phyloP scores from a whole-genome alignment of 306 rosid genomes.

The Begonia masoniana region DNA sequence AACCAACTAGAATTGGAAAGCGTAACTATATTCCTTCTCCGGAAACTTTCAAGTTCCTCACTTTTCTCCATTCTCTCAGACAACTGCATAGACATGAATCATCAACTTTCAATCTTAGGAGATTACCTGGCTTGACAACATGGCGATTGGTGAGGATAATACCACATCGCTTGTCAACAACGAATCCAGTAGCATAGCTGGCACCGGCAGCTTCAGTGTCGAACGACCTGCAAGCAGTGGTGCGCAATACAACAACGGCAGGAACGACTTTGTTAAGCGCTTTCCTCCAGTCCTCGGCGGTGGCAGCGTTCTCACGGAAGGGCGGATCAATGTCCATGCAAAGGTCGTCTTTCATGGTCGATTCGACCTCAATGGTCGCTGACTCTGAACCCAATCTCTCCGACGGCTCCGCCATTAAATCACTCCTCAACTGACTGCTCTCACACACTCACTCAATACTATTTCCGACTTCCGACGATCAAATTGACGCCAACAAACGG shows the following conservation, averaged over 20 bases:
- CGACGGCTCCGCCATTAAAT: conserved; percentile 45
- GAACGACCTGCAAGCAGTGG: conserved; percentile 76
- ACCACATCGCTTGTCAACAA: conserved; percentile 88
- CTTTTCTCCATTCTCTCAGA: no score
- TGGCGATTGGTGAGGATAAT: conserved; percentile 94
- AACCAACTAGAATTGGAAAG: no score
- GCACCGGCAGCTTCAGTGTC: conserved; percentile 91
- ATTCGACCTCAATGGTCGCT: conserved; percentile 23
- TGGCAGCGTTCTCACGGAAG: conserved; percentile 44
- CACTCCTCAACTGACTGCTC: no score
- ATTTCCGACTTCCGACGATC: no score
- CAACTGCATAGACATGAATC: no score
- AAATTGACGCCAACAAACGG: no score
- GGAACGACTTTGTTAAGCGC: conserved; percentile 78
- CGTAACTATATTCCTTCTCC: no score
- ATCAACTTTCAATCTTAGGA: no score
- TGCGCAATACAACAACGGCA: conserved; percentile 77
- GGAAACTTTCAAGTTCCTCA: no score
- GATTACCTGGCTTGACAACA: conserved; percentile 81
- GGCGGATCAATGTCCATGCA: conserved; percentile 90
- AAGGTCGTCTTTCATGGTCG: conserved; percentile 37
- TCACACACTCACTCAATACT: no score
- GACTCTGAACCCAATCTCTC: conserved; percentile 55
- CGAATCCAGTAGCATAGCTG: conserved; percentile 83
- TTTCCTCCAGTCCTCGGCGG: conserved; percentile 87